phyloP scores from a whole-genome alignment of 1,284 basidiomycete species.

The Sporisorium iseilematis-ciliati region DNA sequence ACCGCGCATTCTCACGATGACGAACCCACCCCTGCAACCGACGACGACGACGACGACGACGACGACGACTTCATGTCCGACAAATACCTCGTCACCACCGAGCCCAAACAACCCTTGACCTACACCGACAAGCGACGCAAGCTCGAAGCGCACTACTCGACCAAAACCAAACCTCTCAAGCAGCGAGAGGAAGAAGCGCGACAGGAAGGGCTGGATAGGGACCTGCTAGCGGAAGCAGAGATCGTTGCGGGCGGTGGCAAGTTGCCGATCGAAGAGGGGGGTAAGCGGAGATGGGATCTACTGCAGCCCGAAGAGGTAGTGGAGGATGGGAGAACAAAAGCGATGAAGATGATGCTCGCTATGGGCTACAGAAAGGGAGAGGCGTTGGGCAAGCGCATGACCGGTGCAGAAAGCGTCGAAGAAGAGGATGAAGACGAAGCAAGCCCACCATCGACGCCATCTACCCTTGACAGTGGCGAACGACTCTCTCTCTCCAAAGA shows the following conservation, averaged over 20 bases:
- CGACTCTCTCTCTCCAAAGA: neutral
- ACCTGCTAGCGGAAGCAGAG: slow-evolving; percentile 49
- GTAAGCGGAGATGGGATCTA: slow-evolving; percentile 32
- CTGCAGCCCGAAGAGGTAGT: neutral
- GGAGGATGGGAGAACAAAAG: slow-evolving; percentile 38
- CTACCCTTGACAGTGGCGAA: no score
- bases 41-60: slow-evolving; percentile 16
- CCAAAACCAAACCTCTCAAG: slow-evolving; percentile 15
- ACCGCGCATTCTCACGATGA: neutral
- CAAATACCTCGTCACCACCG: slow-evolving; percentile 25
- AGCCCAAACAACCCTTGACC: slow-evolving; percentile 27
- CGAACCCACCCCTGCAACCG: neutral
- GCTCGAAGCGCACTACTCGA: slow-evolving; percentile 24
- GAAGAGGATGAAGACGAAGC: slow-evolving; percentile 20
- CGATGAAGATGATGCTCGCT: slow-evolving; percentile 59
- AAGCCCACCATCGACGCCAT: slow-evolving; percentile 29
- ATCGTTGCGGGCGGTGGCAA: slow-evolving; percentile 43
- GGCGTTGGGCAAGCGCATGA: slow-evolving; percentile 36
- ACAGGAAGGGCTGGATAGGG: slow-evolving; percentile 37
- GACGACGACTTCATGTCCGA: slow-evolving; percentile 53
- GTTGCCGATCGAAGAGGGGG: slow-evolving; percentile 26
- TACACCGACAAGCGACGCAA: slow-evolving; percentile 33
- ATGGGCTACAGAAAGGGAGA: slow-evolving; percentile 55
- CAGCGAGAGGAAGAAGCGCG: slow-evolving; percentile 35
- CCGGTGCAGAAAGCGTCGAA: neutral